Percentiles rank a stretch among this genome's conserved stretches.
Evolutionary conservation across 139 green algal species (phyloP).

Genomic region (Zygnema cylindricum): DNA sequence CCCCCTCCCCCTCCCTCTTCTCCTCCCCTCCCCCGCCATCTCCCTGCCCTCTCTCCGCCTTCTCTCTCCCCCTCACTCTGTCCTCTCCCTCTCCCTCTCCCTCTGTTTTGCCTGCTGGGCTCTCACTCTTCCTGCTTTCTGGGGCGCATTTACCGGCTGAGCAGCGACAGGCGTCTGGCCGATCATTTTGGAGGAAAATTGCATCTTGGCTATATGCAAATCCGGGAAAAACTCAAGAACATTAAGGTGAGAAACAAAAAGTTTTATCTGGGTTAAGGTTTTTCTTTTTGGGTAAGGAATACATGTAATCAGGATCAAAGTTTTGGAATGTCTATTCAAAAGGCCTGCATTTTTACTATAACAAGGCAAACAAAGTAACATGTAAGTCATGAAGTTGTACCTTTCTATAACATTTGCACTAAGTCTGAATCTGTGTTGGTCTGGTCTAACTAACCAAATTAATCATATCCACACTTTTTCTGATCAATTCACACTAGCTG

Average conservation of each 20-base stretch:
- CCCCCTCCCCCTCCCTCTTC: too few species aligned
- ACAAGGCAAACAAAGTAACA: background rate
- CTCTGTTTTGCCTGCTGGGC: background rate
- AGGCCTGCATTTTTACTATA: background rate
- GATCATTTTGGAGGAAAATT: conserved; percentile 65
- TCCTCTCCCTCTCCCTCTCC: background rate
- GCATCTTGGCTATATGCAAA: conserved; percentile 57
- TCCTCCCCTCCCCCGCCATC: too few species aligned
- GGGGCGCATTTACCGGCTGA: background rate
- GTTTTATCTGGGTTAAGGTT: conserved; percentile 14
- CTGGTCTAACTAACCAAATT: too few species aligned
- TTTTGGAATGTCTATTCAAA: background rate
- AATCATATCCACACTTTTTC: too few species aligned
- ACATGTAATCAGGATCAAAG: background rate
- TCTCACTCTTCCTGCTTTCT: background rate
- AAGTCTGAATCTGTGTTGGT: background rate
- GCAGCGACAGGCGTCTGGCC: conserved; percentile 56
- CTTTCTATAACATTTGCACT: background rate
- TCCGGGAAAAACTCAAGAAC: conserved; percentile 56
- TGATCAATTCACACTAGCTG: too few species aligned
- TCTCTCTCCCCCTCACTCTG: too few species aligned
- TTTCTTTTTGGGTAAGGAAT: background rate
- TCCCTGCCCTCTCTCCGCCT: too few species aligned
- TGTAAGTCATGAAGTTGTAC: conserved; percentile 11
- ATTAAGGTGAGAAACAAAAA: conserved; percentile 59